phyloP scores from a whole-genome alignment of 345 rosid genomes.

The Reutealis trisperma region DNA sequence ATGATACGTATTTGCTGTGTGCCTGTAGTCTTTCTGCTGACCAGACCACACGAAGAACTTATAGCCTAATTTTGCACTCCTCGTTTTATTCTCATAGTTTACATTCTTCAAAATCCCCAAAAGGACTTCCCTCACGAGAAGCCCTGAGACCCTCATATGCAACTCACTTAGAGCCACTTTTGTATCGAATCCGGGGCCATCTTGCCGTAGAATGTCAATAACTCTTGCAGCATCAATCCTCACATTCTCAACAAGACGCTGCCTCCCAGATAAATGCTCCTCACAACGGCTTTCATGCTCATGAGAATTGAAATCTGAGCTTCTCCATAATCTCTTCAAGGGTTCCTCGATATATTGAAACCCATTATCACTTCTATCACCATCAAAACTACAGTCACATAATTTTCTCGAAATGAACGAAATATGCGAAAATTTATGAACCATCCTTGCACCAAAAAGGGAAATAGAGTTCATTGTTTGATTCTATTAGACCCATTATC shows the following conservation, averaged over 20 bases:
- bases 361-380: conserved; percentile 38
- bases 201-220: conserved; percentile 57
- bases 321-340: conserved; percentile 46
- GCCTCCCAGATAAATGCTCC: conserved; percentile 27
- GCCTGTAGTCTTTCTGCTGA: conserved; percentile 60
- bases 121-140: conserved; percentile 83
- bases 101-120: conserved; percentile 57
- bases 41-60: conserved; percentile 78
- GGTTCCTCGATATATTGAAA: conserved; percentile 58
- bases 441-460: conserved; percentile 45
- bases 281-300: conserved; percentile 22
- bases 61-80: conserved; percentile 67
- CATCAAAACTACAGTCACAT: conserved; percentile 37
- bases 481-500: conserved; percentile 45
- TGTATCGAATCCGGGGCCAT: conserved; percentile 60
- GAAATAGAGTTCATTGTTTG: conserved; percentile 51
- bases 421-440: conserved; percentile 38
- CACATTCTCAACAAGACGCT: conserved; percentile 38
- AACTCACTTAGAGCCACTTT: conserved; percentile 37
- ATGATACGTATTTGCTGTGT: conserved; percentile 62
- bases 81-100: conserved; percentile 43
- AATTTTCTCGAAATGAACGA: conserved; percentile 42
- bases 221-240: conserved; percentile 52
- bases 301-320: conserved; percentile 33
- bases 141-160: conserved; percentile 62